A percentile compares a stretch with the other conserved stretches of the same genome.
These are phyloP conservation scores for Candida frijolesensis DNA, from an alignment of 1,139 yeast species.

Conservation along the genomic window DNA sequence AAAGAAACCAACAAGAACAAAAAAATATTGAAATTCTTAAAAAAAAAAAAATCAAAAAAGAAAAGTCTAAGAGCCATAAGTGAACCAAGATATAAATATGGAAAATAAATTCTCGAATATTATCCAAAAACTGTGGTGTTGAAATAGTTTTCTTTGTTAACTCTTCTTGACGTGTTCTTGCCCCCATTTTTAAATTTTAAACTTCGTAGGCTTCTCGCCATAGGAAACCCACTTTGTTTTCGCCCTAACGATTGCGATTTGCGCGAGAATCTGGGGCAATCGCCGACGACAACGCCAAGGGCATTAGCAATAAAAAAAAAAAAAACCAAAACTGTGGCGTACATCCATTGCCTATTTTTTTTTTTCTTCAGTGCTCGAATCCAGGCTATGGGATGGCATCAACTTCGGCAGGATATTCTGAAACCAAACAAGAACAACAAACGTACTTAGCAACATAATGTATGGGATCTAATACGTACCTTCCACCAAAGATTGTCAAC, in stretches of 20 bases:
- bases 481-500: too few species aligned
- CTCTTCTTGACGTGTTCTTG: not conserved
- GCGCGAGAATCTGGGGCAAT: not conserved
- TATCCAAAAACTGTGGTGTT: conserved; percentile 2
- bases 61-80: not conserved
- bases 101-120: not conserved
- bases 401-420: not conserved
- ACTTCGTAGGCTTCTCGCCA: not conserved
- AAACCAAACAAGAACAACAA: not conserved
- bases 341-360: not conserved
- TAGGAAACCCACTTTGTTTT: not conserved
- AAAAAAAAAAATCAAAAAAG: not conserved
- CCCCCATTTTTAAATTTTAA: not conserved
- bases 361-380: not conserved
- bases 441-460: not conserved
- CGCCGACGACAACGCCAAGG: not conserved
- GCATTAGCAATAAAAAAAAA: not conserved
- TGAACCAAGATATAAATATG: not conserved
- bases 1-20: not conserved
- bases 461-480: not conserved
- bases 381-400: not conserved
- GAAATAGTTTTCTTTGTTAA: not conserved
- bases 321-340: not conserved
- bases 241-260: not conserved
- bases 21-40: not conserved